Evolutionary conservation across 768 basidiomycete species (phyloP), one percentile per base, ranked within the genome.

Genomic region (Sporobolomyces pararoseus): DNA sequence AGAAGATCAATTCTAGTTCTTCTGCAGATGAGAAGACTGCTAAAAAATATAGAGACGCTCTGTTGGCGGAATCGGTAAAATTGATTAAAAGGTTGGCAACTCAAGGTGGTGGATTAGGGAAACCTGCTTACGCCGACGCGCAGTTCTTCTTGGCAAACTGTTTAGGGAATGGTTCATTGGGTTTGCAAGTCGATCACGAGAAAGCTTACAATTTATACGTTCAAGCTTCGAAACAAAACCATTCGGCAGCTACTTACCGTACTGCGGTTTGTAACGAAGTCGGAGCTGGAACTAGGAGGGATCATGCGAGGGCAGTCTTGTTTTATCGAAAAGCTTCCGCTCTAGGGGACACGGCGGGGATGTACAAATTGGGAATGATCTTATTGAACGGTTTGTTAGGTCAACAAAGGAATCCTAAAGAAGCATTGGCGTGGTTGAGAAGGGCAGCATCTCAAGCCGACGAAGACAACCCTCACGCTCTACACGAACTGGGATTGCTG

Each of bases 321-420:
- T 97, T 99, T 78, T 98, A 97, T 81, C 87, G 94, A 69, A 97
- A 97, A 79, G 91, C 96, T 6, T 93, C 93, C 13, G 92, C 92
- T 2, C 82, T 98, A 42, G 94, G 94, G 25, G 96, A 98, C 79
- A 97, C 95, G 0, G 87, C 95, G 32, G 96, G 93, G 4, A 99
- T 98, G 96, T 98, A 96, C 83, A 98, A 98, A 80, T 86, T 99
- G n/a, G 93, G 93, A n/a, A 94, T 96, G 88, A 89, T 97, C 72
- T 84, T 96, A 35, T 83, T 98, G 27, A 85, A 90, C 42, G 95
- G 94, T 16, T 80, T 86, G 21, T 83, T 97, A 7, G 88, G 87
- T 31, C 91, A 94, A 79, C 85, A 84, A 65, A 87, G 85, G 72
- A 96, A 96, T 78, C 87, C 87, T 2, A 86, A 93, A 37, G 96